These are phyloP conservation scores for Sanguinoderma infundibulare DNA, from an alignment of 1,284 basidiomycete genomes.

Conservation along the genomic window DNA sequence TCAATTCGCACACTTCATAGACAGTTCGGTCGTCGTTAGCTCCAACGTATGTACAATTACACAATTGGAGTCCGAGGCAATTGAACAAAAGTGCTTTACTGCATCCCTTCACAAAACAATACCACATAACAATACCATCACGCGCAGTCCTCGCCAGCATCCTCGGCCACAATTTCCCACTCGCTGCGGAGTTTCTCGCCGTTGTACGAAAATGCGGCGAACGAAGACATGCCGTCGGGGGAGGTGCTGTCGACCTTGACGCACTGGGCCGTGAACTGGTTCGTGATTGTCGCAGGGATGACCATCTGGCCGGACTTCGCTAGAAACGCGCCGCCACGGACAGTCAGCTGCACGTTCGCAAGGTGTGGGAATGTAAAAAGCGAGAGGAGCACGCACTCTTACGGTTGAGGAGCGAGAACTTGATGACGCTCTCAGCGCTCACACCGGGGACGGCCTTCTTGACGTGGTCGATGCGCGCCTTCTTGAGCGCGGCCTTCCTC, in stretches of 20 bases:
- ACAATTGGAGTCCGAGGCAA: too few species aligned
- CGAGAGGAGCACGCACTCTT: not conserved
- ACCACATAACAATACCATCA: too few species aligned
- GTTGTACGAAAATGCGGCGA: not conserved
- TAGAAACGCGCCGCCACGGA: not conserved
- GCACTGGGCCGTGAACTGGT: conserved; percentile 1
- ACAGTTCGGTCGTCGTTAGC: too few species aligned
- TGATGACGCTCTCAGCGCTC: not conserved
- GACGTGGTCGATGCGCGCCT: not conserved
- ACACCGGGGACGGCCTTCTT: not conserved
- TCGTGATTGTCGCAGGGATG: not conserved
- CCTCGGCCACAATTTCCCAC: not conserved
- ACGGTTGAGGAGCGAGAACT: not conserved
- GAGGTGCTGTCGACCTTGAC: not conserved
- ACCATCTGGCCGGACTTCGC: not conserved
- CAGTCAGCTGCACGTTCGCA: not conserved
- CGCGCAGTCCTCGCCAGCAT: too few species aligned
- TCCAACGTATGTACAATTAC: too few species aligned
- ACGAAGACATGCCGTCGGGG: not conserved
- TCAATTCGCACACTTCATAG: too few species aligned
- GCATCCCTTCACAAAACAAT: too few species aligned
- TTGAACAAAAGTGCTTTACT: too few species aligned
- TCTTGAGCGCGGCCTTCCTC: not conserved
- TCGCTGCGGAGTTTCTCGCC: not conserved
- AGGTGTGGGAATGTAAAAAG: not conserved